These are phyloP conservation scores for Suillus americanus DNA, from an alignment of 768 basidiomycete species.

Conservation along the genomic window DNA sequence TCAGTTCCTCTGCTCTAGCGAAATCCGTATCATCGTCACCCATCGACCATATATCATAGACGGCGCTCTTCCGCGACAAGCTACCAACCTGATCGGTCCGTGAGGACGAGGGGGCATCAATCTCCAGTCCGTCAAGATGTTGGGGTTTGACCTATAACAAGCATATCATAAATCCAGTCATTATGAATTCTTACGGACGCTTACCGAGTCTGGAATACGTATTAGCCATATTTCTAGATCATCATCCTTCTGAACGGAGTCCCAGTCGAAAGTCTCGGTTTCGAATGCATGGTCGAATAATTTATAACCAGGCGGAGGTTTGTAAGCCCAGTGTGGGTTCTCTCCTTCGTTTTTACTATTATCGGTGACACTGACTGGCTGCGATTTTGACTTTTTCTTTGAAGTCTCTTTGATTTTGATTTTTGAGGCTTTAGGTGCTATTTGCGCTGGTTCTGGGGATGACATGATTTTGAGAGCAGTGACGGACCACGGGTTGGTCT, in stretches of 20 bases:
- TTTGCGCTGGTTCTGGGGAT: slow-evolving; percentile 19
- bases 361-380: slow-evolving; percentile 13
- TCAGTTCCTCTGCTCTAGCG: slow-evolving; percentile 64
- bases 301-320: slow-evolving; percentile 53
- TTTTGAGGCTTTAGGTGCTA: slow-evolving; percentile 6
- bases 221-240: slow-evolving; percentile 73
- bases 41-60: slow-evolving; percentile 68
- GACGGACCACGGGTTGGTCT: not conserved
- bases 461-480: slow-evolving; percentile 18
- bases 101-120: slow-evolving; percentile 45
- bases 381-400: slow-evolving; percentile 11
- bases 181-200: slow-evolving; percentile 24
- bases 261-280: slow-evolving; percentile 64
- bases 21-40: slow-evolving; percentile 37
- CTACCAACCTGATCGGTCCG: slow-evolving; percentile 44
- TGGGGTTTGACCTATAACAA: slow-evolving; percentile 59
- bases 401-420: slow-evolving; percentile 18
- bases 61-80: slow-evolving; percentile 51
- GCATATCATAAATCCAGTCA: not conserved
- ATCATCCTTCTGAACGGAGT: slow-evolving; percentile 49
- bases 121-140: slow-evolving; percentile 51
- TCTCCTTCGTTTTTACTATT: slow-evolving; percentile 52
- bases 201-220: slow-evolving; percentile 64
- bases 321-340: slow-evolving; percentile 58
- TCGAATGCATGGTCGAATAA: slow-evolving; percentile 48